Percentiles rank a stretch among this genome's conserved stretches.
phyloP scores from a whole-genome alignment of 441 rosid species.

The Corymbia calophylla region DNA sequence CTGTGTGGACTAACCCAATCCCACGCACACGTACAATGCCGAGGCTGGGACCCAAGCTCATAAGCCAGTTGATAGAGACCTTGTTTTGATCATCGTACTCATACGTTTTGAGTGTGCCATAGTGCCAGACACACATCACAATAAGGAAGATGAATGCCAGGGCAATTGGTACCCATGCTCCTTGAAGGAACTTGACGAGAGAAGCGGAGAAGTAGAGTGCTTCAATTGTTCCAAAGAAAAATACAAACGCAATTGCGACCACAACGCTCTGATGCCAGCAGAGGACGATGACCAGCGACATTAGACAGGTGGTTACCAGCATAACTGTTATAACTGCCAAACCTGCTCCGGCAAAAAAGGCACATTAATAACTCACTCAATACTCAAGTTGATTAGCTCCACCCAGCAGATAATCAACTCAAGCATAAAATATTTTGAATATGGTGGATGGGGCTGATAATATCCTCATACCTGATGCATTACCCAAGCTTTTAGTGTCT shows the following conservation, averaged over 20 bases:
- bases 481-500: constrained; percentile 80
- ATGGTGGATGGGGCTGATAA: neutral
- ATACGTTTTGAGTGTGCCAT: constrained; percentile 66
- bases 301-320: constrained; percentile 92
- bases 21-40: constrained; percentile 90
- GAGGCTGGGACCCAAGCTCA: constrained; percentile 63
- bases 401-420: neutral
- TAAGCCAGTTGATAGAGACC: constrained; percentile 86
- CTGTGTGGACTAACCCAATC: constrained; percentile 82
- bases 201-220: constrained; percentile 92
- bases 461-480: constrained; percentile 72
- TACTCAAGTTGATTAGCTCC: neutral
- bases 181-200: constrained; percentile 79
- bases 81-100: constrained; percentile 85
- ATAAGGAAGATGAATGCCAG: constrained; percentile 63
- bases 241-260: constrained; percentile 55
- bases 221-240: constrained; percentile 78
- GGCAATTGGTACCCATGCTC: constrained; percentile 97
- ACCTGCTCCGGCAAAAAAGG: constrained; percentile 33
- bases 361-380: neutral
- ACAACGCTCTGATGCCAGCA: constrained; percentile 84
- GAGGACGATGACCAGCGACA: constrained; percentile 85
- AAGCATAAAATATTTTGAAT: neutral
- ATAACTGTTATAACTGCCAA: constrained; percentile 97
- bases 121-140: constrained; percentile 85